phyloP scores from a whole-genome alignment of 306 rosid species.

The Rubus idaeus region DNA sequence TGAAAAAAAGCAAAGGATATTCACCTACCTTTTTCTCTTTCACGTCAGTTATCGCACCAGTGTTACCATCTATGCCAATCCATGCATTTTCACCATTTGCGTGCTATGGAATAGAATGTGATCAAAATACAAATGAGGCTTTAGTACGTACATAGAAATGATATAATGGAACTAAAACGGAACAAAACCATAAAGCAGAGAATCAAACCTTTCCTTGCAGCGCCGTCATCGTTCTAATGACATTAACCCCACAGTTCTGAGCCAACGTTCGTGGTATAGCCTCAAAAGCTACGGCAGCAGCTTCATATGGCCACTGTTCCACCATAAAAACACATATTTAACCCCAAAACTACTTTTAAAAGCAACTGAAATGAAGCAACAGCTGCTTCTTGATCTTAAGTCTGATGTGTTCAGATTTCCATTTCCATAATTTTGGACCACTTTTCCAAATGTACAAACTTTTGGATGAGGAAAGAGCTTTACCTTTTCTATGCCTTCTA shows the following conservation, averaged over 20 bases:
- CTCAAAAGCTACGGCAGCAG: conserved; percentile 97
- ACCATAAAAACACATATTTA: conserved; percentile 19
- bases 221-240: conserved; percentile 91
- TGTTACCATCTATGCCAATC: conserved; percentile 94
- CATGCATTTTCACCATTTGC: conserved; percentile 95
- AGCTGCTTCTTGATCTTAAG: background rate
- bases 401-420: background rate
- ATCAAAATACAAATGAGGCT: conserved; percentile 12
- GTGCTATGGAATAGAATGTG: conserved; percentile 52
- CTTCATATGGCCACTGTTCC: conserved; percentile 97
- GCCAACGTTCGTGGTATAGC: conserved; percentile 96
- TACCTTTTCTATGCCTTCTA: conserved; percentile 97
- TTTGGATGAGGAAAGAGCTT: background rate
- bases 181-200: conserved; percentile 1
- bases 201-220: conserved; percentile 86
- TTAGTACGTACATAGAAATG: background rate
- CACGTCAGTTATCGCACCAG: conserved; percentile 73
- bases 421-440: background rate
- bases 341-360: background rate
- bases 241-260: conserved; percentile 97
- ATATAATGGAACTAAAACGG: background rate
- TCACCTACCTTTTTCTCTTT: conserved; percentile 68
- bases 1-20: background rate
- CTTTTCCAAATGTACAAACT: background rate
- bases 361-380: background rate